These are phyloP conservation scores for Rhynchospora pubera DNA, from an alignment of 176 grass and related monocot genomes.

Conservation along the genomic window DNA sequence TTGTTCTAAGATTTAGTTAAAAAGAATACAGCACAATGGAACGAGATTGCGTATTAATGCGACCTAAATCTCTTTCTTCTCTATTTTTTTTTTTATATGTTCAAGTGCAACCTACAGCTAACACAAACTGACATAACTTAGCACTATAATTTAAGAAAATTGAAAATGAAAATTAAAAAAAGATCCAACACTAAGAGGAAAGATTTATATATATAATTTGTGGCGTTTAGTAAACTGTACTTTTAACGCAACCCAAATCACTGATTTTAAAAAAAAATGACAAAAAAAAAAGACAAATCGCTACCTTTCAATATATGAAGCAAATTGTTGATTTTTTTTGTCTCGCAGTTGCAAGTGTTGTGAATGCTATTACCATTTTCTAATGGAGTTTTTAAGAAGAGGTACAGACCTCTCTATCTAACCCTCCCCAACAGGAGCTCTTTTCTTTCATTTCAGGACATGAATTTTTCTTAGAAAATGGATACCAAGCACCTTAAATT, in stretches of 20 bases:
- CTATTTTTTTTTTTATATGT: too few species aligned
- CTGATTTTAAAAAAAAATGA: neutral
- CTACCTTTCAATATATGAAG: neutral
- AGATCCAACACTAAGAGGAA: neutral
- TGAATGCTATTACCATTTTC: neutral
- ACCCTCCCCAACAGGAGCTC: slow-evolving; percentile 2
- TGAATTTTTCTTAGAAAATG: slow-evolving; percentile 8
- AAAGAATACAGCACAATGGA: neutral
- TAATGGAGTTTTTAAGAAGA: slow-evolving; percentile 7
- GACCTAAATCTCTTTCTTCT: neutral
- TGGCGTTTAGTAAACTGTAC: neutral
- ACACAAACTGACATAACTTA: too few species aligned
- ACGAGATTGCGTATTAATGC: neutral
- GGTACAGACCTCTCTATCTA: neutral
- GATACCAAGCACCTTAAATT: neutral
- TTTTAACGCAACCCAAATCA: neutral
- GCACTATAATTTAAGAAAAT: too few species aligned
- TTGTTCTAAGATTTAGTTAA: neutral
- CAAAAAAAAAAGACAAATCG: neutral
- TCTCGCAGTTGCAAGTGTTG: neutral
- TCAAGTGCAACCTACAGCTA: too few species aligned
- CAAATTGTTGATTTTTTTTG: neutral
- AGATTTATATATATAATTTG: too few species aligned
- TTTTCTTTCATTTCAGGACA: slow-evolving; percentile 11
- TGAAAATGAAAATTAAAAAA: neutral